Percentiles rank a stretch among this genome's conserved stretches.
These are phyloP conservation scores for Phytophthora sojae DNA, from an alignment of 352 stramenopile genomes.

Conservation along the genomic window DNA sequence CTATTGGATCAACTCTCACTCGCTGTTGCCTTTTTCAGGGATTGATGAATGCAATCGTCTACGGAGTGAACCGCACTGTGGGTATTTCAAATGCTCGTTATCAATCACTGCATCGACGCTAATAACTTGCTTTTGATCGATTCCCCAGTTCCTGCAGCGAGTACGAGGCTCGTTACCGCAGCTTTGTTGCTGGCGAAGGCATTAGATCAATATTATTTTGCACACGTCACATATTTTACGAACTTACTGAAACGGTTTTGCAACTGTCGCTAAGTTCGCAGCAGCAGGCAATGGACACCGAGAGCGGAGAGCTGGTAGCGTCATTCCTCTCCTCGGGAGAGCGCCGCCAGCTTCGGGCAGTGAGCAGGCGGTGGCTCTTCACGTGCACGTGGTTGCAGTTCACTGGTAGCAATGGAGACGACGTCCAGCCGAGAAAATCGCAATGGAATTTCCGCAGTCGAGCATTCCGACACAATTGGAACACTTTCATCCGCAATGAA, in stretches of 20 bases:
- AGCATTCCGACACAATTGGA: constrained; percentile 65
- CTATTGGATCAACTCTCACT: background rate
- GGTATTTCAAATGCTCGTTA: background rate
- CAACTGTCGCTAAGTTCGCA: constrained; percentile 13
- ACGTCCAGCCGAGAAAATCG: constrained; percentile 53
- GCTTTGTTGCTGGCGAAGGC: background rate
- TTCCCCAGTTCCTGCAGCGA: constrained; percentile 30
- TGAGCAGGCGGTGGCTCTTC: constrained; percentile 67
- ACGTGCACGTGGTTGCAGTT: constrained; percentile 62
- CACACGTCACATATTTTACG: constrained; percentile 16
- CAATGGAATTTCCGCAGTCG: constrained; percentile 60
- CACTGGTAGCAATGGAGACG: background rate
- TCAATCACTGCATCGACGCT: background rate
- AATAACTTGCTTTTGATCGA: background rate
- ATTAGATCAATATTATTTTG: constrained; percentile 1
- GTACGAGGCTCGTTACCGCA: constrained; percentile 7
- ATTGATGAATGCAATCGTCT: constrained; percentile 62
- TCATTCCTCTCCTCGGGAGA: constrained; percentile 58
- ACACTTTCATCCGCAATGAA: constrained; percentile 55
- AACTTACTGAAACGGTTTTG: constrained; percentile 11
- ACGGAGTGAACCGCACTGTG: constrained; percentile 75
- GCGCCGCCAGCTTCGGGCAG: constrained; percentile 46
- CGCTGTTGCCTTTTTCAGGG: constrained; percentile 43
- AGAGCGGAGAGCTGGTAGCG: constrained; percentile 35
- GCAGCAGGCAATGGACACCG: constrained; percentile 44